phyloP scores from a whole-genome alignment of 2,329 filamentous ascomycete genomes.

The Penicillium sp. region DNA sequence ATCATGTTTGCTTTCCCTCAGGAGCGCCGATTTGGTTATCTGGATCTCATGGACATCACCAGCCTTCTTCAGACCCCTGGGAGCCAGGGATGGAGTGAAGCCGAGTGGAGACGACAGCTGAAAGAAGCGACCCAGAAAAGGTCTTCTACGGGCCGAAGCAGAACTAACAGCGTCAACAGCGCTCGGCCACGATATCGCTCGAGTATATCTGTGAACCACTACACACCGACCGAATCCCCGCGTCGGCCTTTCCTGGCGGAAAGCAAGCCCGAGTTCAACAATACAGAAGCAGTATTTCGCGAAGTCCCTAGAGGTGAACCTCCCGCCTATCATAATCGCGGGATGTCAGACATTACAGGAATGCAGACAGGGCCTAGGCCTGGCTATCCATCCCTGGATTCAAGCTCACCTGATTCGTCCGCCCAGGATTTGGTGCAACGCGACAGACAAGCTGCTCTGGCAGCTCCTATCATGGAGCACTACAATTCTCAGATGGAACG shows the following conservation, averaged over 20 bases:
- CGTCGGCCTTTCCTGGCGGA: conserved; percentile 21
- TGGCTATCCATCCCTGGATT: conserved; percentile 15
- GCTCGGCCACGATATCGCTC: conserved; percentile 47
- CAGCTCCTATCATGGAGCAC: conserved; percentile 33
- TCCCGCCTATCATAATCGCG: conserved; percentile 29
- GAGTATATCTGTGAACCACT: conserved; percentile 36
- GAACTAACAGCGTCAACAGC: conserved; percentile 57
- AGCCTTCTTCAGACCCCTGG: conserved; percentile 75
- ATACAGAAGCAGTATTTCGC: conserved; percentile 36
- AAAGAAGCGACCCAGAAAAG: conserved; percentile 76
- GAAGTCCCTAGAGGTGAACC: conserved; percentile 27
- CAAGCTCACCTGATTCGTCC: conserved; percentile 40
- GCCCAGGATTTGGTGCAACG: conserved; percentile 32
- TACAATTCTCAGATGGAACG: conserved; percentile 44
- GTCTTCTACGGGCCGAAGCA: conserved; percentile 39
- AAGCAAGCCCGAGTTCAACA: conserved; percentile 30
- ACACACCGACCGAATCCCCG: conserved; percentile 33
- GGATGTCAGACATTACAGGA: conserved; percentile 34
- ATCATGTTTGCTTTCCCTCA: conserved; percentile 98
- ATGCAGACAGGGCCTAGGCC: conserved; percentile 18
- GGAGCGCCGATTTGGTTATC: conserved; percentile 80
- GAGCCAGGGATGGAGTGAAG: conserved; percentile 75
- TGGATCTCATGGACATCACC: conserved; percentile 84
- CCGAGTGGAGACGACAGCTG: conserved; percentile 83
- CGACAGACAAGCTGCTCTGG: conserved; percentile 21